A percentile compares a stretch with the other conserved stretches of the same genome.
Conservation (phyloP, 257 asterid species). For the Solanum verrucosum region DNA sequence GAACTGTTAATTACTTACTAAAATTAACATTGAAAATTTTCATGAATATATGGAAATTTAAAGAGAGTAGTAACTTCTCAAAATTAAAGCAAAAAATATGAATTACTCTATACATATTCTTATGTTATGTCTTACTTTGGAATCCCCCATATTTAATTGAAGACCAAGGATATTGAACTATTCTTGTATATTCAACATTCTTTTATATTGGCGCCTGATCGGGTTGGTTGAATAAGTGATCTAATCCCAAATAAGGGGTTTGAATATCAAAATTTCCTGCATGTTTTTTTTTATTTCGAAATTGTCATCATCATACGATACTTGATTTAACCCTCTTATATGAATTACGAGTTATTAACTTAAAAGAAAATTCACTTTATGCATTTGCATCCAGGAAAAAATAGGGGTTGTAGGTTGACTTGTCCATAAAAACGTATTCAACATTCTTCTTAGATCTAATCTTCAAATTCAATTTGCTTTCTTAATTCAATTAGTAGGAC, state of each 20-base stretch:
- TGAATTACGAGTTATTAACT: neutral
- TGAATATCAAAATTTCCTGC: neutral
- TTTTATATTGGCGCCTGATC: no score
- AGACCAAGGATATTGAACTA: neutral
- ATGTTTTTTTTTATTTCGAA: fast-evolving
- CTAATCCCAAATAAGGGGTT: neutral
- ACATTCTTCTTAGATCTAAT: neutral
- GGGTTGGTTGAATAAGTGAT: neutral
- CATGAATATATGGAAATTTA: neutral
- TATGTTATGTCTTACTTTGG: neutral
- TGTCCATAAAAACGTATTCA: neutral
- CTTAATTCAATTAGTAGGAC: neutral
- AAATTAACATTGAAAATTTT: neutral
- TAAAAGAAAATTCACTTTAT: neutral
- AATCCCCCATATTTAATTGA: neutral
- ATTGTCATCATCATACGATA: no score
- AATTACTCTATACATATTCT: neutral
- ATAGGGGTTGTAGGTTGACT: neutral
- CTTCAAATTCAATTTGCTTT: neutral
- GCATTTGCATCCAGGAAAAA: neutral
- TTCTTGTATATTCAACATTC: neutral
- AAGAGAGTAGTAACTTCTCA: neutral
- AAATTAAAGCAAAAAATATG: neutral
- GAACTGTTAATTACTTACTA: neutral
- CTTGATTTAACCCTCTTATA: neutral